Evolutionary conservation across 2,329 filamentous ascomycete genomes (phyloP), one percentile per base, ranked within the genome.

Genomic region (Botrytis tulipae): DNA sequence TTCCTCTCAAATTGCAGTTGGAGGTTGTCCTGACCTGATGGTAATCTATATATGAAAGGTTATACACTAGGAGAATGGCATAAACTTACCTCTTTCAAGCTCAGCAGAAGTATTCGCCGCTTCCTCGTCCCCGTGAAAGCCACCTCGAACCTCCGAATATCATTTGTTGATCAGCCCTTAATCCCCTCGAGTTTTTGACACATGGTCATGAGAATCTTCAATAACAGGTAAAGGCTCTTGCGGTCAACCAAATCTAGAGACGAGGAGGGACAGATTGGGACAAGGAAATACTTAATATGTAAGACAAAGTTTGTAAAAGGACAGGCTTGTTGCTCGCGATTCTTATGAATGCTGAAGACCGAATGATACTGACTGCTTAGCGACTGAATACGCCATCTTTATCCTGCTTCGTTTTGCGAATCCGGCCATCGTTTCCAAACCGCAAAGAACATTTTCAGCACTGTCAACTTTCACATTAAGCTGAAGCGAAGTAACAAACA

Each of bases 131-230:
- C 51, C 8, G 1, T 1, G 3, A 29, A 18, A 29, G 3, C 29
- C n/a, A 4, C n/a, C n/a, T 57, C n/a, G 14, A 29, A 57, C 6
- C 3, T 29, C 3, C 14, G 1, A 29, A 32, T 29, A 57, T 18
- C 51, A 29, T 16, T 57, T 6, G 51, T 29, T 18, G n/a, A 32
- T 57, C 51, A 18, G 51, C 14, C 7, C 14, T 57, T 29, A 9
- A 16, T 3, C 6, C n/a, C 16, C 4, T 29, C 1, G 3, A 0
- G 3, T 18, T n/a, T 57, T 4, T 4, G 18, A 0, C 14, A 57
- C 1, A 16, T 54, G 25, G 16, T 54, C 0, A 54, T 14, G 25
- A 16, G 25, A 3, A 29, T 7, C n/a, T 29, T 8, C n/a, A 57
- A 9, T 3, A 2, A 29, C 51, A 18, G n/a, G 51, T 9, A 29